Percentiles rank a stretch among this genome's conserved stretches.
Conservation (phyloP, 352 stramenopile genomes). For the Globisporangium emineosum region DNA sequence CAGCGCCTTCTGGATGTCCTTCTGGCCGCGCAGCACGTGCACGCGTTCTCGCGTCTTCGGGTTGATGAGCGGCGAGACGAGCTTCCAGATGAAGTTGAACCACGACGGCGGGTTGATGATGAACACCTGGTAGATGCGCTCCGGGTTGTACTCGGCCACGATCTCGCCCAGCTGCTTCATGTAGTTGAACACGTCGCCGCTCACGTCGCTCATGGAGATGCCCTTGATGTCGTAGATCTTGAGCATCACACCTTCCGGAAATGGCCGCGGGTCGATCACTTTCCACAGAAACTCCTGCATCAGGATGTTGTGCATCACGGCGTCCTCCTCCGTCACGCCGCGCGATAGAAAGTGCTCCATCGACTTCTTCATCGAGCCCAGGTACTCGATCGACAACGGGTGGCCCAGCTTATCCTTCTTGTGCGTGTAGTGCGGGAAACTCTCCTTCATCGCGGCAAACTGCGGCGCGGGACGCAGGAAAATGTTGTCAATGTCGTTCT, state of each 20-base stretch:
- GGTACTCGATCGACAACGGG: conserved; percentile 52
- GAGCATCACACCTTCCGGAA: conserved; percentile 58
- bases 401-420: conserved; percentile 65
- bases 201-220: conserved; percentile 71
- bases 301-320: conserved; percentile 58
- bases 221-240: conserved; percentile 77
- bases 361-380: conserved; percentile 57
- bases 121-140: conserved; percentile 70
- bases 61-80: conserved; percentile 69
- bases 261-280: conserved; percentile 57
- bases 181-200: conserved; percentile 65
- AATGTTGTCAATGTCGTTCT: conserved; percentile 69
- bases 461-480: conserved; percentile 49
- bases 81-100: conserved; percentile 83
- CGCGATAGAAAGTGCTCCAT: conserved; percentile 50
- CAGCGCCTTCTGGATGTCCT: conserved; percentile 68
- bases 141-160: conserved; percentile 69
- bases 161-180: conserved; percentile 62
- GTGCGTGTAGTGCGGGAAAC: conserved; percentile 57
- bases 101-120: conserved; percentile 70
- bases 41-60: conserved; percentile 72
- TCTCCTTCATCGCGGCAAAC: conserved; percentile 64
- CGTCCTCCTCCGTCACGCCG: conserved; percentile 59
- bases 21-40: conserved; percentile 57
- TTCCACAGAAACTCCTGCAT: conserved; percentile 74